Base-by-base conservation (phyloP, 2,329 filamentous ascomycete genomes). In the Epichloe elymi region DNA sequence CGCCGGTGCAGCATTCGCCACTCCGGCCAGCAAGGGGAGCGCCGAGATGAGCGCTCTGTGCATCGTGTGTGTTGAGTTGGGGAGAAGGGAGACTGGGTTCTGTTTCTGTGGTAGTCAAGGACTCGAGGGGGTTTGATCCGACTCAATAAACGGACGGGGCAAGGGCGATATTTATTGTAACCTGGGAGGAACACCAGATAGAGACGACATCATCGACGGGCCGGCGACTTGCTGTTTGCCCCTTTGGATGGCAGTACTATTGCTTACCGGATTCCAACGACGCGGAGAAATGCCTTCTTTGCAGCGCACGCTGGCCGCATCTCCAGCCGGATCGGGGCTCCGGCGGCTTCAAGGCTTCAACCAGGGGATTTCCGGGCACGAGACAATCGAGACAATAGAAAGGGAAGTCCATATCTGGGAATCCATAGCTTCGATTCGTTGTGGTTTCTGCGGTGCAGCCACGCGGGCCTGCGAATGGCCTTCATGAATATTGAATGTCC, bases 11-110 rank as follows among this genome's bases (percentile, higher is more conserved):
- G 57, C 61, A 35, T 58, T 30, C 6, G 51, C 58, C 46, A 53
- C 46, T 44, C 58, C 55, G 33, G 58, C 60, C 59, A 65, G 54
- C 12, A 65, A 53, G 12, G 12, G 59, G 42, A 58, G 56, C 17
- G 53, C 49, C 3, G 55, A 44, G 33, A 62, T 35, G 33, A 65
- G 48, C 41, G 50, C 44, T 23, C 55, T 57, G 44, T 59, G 56
- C 60, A 65, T 63, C 36, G 26, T 46, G 7, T 46, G 7, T 39
- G 15, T 26, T 33, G 36, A 8, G 38, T 30, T 5, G 46, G 19
- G 44, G 23, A 26, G 2, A 26, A 26, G 23, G 23, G 41, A 8
- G 17, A 30, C 26, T 23, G 19, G 14, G n/a, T 37, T 23, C 26
- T 5, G 33, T 15, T 38, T 15, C n/a, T 20, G 30, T n/a, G 36